These are phyloP conservation scores for Castanea mollissima DNA, from an alignment of 306 rosid genomes.

Conservation along the genomic window DNA sequence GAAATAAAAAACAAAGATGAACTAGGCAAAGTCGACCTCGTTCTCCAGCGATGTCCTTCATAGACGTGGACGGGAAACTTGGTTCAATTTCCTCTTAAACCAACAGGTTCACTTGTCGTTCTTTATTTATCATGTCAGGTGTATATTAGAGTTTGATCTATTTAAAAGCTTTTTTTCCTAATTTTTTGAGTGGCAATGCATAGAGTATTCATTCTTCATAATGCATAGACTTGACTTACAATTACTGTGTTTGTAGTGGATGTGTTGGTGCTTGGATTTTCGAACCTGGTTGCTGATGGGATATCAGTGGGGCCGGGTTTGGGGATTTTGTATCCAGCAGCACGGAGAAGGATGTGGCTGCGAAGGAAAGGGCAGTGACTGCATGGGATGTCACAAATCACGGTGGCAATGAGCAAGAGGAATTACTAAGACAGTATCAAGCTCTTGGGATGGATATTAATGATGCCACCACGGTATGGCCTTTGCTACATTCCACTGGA, in stretches of 20 bases:
- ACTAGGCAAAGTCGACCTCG: too few relatives aligned
- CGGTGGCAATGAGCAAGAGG: constrained; percentile 26
- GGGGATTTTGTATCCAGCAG: constrained; percentile 56
- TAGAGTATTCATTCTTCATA: too few relatives aligned
- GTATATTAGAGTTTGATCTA: too few relatives aligned
- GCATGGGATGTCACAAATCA: constrained; percentile 54
- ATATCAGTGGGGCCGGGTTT: constrained; percentile 75
- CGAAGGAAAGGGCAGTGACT: constrained; percentile 37
- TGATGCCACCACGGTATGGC: constrained; percentile 48
- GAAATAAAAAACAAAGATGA: too few relatives aligned
- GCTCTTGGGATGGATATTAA: constrained; percentile 50
- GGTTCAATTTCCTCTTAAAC: too few relatives aligned
- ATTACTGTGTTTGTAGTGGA: constrained; percentile 23
- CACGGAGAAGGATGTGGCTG: constrained; percentile 45
- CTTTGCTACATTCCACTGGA: background rate
- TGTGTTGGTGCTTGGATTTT: constrained; percentile 63
- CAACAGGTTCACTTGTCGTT: too few relatives aligned
- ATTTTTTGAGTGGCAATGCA: too few relatives aligned
- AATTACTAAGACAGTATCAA: constrained; percentile 43
- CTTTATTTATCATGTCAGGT: too few relatives aligned
- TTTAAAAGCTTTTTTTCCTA: background rate
- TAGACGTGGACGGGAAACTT: too few relatives aligned
- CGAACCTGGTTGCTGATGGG: constrained; percentile 72
- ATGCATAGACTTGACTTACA: constrained; percentile 2
- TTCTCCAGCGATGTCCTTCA: too few relatives aligned